Base-by-base conservation (phyloP, 2,329 filamentous ascomycete species). In the Xylariomycetidae sp. region DNA sequence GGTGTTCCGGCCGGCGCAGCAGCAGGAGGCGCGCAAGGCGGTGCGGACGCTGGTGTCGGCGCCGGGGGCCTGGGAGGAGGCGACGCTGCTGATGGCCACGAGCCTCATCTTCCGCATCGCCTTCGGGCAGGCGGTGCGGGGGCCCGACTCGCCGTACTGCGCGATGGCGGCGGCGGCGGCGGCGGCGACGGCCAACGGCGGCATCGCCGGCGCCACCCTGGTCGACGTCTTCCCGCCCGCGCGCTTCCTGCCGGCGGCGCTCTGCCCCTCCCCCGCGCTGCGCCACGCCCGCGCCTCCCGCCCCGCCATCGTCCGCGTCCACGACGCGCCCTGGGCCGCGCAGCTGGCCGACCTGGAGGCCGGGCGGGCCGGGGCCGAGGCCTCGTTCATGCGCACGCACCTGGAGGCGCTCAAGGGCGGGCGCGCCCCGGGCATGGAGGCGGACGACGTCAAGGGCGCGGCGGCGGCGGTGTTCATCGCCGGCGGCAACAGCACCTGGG, bases 181-280 rank as follows among this genome's bases (percentile, higher is more conserved):
- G n/a, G n/a, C n/a, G n/a, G n/a, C n/a, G n/a, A n/a, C 40, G 4
- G 34, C 40, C 6, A 39, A 38, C 23, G 40, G 40, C 8, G 40
- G 40, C 15, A 38, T 52, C 19, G 52, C 55, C 10, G 55, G 53
- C 13, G 52, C 53, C 27, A 65, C 61, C 3, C 51, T 67, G 2
- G 63, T 71, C 10, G 69, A 72, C 44, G 59, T 67, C 39, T 68
- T 72, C 32, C 70, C 69, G 0, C 50, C 59, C n/a, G 46, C 63
- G 18, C 57, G 55, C 25, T 58, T 59, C 38, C 41, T 71, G n/a
- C 66, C 68, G 0, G 44, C 56, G 18, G 64, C 54, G 43, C 16
- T 42, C 7, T 44, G 46, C 16, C 41, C 49, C 6, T 50, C 45
- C 3, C 30, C 37, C 2, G 37, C 48, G 10, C 33, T 52, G 16